These are phyloP conservation scores for Flaveria bidentis DNA, from an alignment of 129 eudicot genomes.

Conservation along the genomic window DNA sequence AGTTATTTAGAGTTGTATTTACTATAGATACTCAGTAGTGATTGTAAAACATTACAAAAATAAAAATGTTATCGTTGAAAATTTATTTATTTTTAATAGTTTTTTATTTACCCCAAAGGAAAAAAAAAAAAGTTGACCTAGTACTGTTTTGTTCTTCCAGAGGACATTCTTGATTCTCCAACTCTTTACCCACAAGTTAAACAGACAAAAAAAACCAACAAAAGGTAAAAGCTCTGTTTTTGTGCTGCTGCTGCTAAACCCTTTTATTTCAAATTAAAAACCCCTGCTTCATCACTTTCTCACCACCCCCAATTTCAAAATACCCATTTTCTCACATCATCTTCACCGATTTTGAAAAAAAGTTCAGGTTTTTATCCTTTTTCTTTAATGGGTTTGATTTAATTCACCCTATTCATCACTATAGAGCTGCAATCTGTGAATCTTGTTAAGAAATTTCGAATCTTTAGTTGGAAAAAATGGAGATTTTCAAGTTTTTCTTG, in stretches of 20 bases:
- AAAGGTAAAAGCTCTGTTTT: constrained; percentile 55
- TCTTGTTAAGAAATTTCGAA: constrained; percentile 10
- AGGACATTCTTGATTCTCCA: constrained; percentile 36
- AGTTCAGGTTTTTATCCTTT: constrained; percentile 20
- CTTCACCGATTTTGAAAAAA: constrained; percentile 33
- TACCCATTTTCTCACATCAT: constrained; percentile 39
- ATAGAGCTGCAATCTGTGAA: background rate
- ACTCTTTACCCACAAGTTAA: constrained; percentile 39
- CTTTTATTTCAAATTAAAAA: constrained; percentile 37
- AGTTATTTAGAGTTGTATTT: too few relatives aligned
- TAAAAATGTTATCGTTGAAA: too few relatives aligned
- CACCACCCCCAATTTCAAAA: constrained; percentile 45
- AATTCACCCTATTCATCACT: background rate
- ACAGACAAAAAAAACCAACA: constrained; percentile 36
- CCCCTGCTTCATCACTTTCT: constrained; percentile 35
- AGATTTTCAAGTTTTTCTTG: constrained; percentile 36
- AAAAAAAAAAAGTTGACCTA: too few relatives aligned
- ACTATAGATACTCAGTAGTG: too few relatives aligned
- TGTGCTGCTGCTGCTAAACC: constrained; percentile 32
- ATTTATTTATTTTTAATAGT: too few relatives aligned
- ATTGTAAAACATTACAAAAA: too few relatives aligned
- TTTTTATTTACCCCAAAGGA: too few relatives aligned
- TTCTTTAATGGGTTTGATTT: constrained; percentile 12
- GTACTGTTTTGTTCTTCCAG: constrained; percentile 26
- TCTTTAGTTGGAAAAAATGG: constrained; percentile 40